A percentile compares a stretch with the other conserved stretches of the same genome.
Evolutionary conservation across 495 filamentous ascomycete species (phyloP).

Genomic region (Aspergillus baeticus): DNA sequence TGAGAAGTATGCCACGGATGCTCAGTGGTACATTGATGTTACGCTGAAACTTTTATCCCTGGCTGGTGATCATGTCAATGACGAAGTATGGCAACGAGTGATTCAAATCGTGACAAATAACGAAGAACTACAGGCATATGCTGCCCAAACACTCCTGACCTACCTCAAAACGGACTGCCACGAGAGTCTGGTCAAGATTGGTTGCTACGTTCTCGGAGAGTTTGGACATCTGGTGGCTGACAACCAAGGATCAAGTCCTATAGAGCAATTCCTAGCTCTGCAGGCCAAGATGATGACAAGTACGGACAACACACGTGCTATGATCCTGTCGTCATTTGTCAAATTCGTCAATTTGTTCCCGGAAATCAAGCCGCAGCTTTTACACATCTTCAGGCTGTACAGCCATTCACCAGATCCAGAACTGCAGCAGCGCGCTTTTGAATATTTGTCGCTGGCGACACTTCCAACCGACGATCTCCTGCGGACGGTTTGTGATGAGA

Average conservation of each 20-base stretch:
- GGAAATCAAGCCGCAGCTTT: slow-evolving; percentile 93
- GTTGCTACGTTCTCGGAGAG: slow-evolving; percentile 91
- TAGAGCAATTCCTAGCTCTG: slow-evolving; percentile 94
- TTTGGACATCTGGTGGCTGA: slow-evolving; percentile 99
- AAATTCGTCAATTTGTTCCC: slow-evolving; percentile 99
- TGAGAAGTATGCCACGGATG: slow-evolving; percentile 97
- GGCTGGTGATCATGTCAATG: slow-evolving; percentile 97
- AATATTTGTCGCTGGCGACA: slow-evolving; percentile 86
- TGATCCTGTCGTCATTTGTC: slow-evolving; percentile 91
- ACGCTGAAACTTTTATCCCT: slow-evolving; percentile 92
- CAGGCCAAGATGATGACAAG: slow-evolving; percentile 87
- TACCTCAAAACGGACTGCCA: slow-evolving; percentile 93
- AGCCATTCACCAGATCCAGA: slow-evolving; percentile 95
- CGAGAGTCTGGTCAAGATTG: slow-evolving; percentile 96
- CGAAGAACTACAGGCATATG: slow-evolving; percentile 95
- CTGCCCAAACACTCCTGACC: slow-evolving; percentile 84
- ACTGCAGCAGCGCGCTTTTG: slow-evolving; percentile 93
- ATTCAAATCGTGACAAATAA: slow-evolving; percentile 99
- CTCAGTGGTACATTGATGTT: slow-evolving; percentile 99
- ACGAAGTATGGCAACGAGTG: slow-evolving; percentile 99
- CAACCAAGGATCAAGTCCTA: slow-evolving; percentile 86
- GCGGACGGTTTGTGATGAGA: slow-evolving; percentile 95
- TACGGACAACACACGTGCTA: slow-evolving; percentile 85
- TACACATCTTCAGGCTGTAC: slow-evolving; percentile 87
- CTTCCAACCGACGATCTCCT: slow-evolving; percentile 88